Evolutionary conservation across 768 basidiomycete species (phyloP).

Genomic region (Lactarius vividus): DNA sequence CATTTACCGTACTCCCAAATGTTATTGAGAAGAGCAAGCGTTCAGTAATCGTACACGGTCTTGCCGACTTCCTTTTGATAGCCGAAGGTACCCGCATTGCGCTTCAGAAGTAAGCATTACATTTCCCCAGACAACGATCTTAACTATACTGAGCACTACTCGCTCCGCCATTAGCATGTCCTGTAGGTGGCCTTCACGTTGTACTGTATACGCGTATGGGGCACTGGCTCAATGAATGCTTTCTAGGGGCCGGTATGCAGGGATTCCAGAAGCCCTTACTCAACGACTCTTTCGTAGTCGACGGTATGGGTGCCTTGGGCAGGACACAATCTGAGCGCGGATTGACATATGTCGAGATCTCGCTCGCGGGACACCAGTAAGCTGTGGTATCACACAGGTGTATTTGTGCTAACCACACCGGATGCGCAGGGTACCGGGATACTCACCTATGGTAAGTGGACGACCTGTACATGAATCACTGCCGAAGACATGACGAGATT

Average conservation of each 20-base stretch:
- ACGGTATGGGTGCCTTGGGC: constrained; percentile 66
- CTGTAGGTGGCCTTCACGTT: constrained; percentile 6
- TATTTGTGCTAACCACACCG: not conserved
- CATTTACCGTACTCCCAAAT: constrained; percentile 63
- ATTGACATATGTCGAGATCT: constrained; percentile 65
- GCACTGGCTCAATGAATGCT: not conserved
- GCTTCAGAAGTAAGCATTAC: too few species aligned
- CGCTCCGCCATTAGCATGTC: too few species aligned
- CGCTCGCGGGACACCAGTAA: constrained; percentile 70
- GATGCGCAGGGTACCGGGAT: constrained; percentile 58
- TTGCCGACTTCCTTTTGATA: constrained; percentile 71
- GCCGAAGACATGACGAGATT: not conserved
- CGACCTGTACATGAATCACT: not conserved
- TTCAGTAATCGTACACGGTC: constrained; percentile 67
- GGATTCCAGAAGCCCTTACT: constrained; percentile 71
- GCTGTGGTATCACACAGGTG: constrained; percentile 27
- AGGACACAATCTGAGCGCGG: constrained; percentile 64
- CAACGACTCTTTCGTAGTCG: constrained; percentile 66
- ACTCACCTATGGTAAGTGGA: constrained; percentile 53
- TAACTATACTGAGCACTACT: too few species aligned
- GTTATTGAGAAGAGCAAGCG: constrained; percentile 74
- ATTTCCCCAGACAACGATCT: too few species aligned
- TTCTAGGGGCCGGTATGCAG: constrained; percentile 60
- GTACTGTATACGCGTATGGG: constrained; percentile 1
- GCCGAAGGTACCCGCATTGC: constrained; percentile 54